Conservation (phyloP, 495 filamentous ascomycete genomes). For the Penicillium riverlandense region DNA sequence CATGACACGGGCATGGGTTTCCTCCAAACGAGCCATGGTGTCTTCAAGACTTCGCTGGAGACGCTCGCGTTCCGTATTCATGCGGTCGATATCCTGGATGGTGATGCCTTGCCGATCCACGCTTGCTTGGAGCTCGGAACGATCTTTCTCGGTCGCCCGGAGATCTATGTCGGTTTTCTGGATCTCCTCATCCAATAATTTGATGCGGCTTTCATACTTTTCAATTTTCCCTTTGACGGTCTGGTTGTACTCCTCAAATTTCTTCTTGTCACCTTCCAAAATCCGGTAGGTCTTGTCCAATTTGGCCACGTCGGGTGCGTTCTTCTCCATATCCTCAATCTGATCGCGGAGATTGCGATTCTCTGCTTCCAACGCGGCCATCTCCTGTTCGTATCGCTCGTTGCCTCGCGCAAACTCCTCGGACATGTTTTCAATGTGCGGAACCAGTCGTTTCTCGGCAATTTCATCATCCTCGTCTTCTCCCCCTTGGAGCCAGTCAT, state of each 20-base stretch:
- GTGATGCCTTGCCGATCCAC: slow-evolving; percentile 91
- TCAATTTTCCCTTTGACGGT: slow-evolving; percentile 71
- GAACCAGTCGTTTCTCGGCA: slow-evolving; percentile 62
- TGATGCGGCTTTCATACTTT: slow-evolving; percentile 70
- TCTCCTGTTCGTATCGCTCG: slow-evolving; percentile 69
- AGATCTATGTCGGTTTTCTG: slow-evolving; percentile 71
- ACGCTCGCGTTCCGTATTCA: slow-evolving; percentile 90
- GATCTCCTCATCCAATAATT: slow-evolving; percentile 71
- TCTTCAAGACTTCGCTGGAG: slow-evolving; percentile 77
- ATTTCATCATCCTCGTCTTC: slow-evolving; percentile 82
- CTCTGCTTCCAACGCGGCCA: slow-evolving; percentile 77
- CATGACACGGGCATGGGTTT: slow-evolving; percentile 69
- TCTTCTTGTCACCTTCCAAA: slow-evolving; percentile 81
- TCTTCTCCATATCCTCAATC: slow-evolving; percentile 81
- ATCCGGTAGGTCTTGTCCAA: slow-evolving; percentile 80
- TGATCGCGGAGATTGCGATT: slow-evolving; percentile 70
- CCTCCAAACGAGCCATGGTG: slow-evolving; percentile 65
- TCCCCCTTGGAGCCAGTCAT: slow-evolving; percentile 74
- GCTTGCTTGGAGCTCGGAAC: slow-evolving; percentile 66
- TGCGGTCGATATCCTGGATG: slow-evolving; percentile 95
- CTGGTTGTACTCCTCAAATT: slow-evolving; percentile 88
- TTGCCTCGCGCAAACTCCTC: slow-evolving; percentile 80
- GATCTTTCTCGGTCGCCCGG: slow-evolving; percentile 71
- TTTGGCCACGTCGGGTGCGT: slow-evolving; percentile 69
- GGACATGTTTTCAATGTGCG: slow-evolving; percentile 86